A percentile compares a stretch with the other conserved stretches of the same genome.
Evolutionary conservation across 176 grass and related monocot species (phyloP).

Genomic region (Aegilops longissima): DNA sequence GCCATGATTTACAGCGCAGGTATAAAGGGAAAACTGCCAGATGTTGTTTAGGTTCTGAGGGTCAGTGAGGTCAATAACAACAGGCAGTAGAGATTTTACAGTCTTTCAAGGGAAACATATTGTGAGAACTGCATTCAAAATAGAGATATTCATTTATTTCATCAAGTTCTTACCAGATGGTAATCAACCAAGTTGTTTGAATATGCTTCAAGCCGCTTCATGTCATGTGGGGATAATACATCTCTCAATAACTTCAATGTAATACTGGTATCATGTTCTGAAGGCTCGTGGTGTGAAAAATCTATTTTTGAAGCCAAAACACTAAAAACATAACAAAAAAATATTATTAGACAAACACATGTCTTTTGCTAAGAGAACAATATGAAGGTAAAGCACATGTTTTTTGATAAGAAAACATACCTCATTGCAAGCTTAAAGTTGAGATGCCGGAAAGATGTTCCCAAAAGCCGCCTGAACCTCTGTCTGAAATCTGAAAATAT

Average conservation of each 20-base stretch:
- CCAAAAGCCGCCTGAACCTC: constrained; percentile 76
- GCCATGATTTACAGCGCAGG: not conserved
- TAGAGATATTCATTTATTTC: constrained; percentile 4
- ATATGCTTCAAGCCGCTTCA: constrained; percentile 92
- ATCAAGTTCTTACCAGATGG: constrained; percentile 72
- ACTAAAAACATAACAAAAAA: constrained; percentile 44
- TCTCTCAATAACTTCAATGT: constrained; percentile 44
- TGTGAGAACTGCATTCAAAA: constrained; percentile 11
- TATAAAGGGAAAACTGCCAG: not conserved
- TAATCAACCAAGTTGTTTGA: constrained; percentile 93
- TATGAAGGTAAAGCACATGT: not conserved
- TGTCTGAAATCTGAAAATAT: constrained; percentile 78
- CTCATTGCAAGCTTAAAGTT: constrained; percentile 86
- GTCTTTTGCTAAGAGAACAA: not conserved
- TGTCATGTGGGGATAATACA: constrained; percentile 76
- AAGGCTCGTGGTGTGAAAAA: constrained; percentile 53
- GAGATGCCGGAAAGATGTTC: constrained; percentile 71
- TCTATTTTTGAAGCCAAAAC: constrained; percentile 82
- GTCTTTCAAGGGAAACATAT: not conserved
- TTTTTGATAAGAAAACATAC: constrained; percentile 33
- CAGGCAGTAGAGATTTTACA: not conserved
- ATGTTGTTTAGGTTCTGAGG: not conserved
- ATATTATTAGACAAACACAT: constrained; percentile 39
- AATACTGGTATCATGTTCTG: constrained; percentile 26
- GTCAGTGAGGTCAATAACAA: not conserved